Evolutionary conservation across 2,329 filamentous ascomycete species (phyloP), one percentile per base, ranked within the genome.

Genomic region (Colletotrichum gigasporum): DNA sequence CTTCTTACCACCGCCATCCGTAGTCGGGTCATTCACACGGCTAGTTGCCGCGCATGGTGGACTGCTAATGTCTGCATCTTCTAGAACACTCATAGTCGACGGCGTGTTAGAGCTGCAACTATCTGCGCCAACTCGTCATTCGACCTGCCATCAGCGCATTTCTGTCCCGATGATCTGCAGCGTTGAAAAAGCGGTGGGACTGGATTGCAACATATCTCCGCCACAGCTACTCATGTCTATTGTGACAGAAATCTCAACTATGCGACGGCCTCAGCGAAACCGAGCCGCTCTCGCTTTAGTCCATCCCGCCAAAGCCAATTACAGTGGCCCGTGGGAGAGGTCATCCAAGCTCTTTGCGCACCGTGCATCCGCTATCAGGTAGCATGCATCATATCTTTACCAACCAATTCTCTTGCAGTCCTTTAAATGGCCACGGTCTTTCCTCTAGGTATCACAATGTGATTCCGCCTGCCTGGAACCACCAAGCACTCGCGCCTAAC

Each of bases 81-180:
- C 41, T 55, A 62, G 57, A 62, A 61, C 10, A 24, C 30, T 16
- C 42, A 28, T 24, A 35, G 56, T 65, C 56, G 50, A 20, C 42
- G 39, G 24, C 28, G 28, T 37, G 28, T 55, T 62, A 50, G 62
- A 62, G 26, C 56, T 65, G 48, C 62, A 62, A 52, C 48, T 50
- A 55, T 50, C 16, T 37, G 55, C 56, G 56, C 57, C 56, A 50
- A 57, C 56, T 54, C 57, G 62, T 65, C 62, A 65, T 62, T 34
- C 41, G 39, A 30, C 30, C 32, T 55, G 26, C 57, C 56, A 28
- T 51, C 50, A 39, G 26, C 56, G 30, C 50, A 28, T 24, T 42
- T 16, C 28, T 47, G 8, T 42, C 26, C 47, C 37, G 37, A 41
- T 48, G 63, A 65, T 65, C 63, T 51, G 59, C 63, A 57, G 3